Conservation (phyloP, 495 filamentous ascomycete species). For the Tuber microsphaerosporum region DNA sequence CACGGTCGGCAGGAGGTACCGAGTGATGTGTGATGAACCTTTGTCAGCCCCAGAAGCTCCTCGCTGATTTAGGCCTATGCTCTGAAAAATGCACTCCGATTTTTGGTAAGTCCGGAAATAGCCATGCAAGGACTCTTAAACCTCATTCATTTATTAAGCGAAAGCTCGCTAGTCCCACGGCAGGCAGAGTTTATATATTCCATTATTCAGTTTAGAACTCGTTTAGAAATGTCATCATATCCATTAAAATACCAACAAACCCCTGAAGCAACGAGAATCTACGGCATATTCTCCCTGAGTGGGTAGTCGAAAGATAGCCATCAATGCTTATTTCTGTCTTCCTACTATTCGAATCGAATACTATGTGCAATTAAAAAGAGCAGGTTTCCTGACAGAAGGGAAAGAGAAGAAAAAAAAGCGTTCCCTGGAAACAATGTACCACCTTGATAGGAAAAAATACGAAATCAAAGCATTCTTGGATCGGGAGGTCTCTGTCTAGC, state of each 20-base stretch:
- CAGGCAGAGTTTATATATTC: neutral
- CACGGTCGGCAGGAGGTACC: neutral
- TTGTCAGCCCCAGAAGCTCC: neutral
- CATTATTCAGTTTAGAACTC: neutral
- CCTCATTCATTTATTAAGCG: neutral
- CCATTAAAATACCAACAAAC: neutral
- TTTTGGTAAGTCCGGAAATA: neutral
- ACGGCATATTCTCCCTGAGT: neutral
- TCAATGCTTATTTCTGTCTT: neutral
- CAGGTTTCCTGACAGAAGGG: neutral
- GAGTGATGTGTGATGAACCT: neutral
- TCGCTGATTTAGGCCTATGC: neutral
- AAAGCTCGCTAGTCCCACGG: neutral
- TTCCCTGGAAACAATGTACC: neutral
- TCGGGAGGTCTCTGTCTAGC: neutral
- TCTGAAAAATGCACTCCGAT: neutral
- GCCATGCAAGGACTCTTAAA: neutral
- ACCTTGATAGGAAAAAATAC: neutral
- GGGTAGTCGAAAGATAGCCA: neutral
- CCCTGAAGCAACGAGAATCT: neutral
- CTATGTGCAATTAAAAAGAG: conserved; percentile 1
- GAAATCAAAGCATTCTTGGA: neutral
- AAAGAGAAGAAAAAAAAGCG: neutral
- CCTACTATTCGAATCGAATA: neutral
- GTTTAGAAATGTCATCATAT: neutral